Percentiles rank a stretch among this genome's conserved stretches.
Conservation (phyloP, 2,329 filamentous ascomycete genomes). For the Cercospora sesami region DNA sequence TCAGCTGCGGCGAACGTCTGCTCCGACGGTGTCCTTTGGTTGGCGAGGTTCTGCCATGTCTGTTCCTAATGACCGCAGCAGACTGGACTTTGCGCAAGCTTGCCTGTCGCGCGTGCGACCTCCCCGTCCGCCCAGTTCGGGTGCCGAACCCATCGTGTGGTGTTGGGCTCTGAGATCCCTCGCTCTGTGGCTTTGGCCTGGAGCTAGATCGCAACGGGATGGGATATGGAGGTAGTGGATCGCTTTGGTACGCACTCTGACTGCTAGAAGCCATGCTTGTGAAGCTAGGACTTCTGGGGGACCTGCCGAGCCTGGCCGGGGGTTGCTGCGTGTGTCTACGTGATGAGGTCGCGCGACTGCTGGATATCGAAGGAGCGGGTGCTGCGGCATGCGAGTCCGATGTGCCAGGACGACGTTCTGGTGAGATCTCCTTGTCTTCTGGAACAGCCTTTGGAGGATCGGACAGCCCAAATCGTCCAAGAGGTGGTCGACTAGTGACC, state of each 20-base stretch:
- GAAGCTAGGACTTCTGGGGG: slow-evolving; percentile 64
- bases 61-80: slow-evolving; percentile 67
- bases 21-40: slow-evolving; percentile 40
- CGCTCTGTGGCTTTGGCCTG: slow-evolving; percentile 68
- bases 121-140: slow-evolving; percentile 22
- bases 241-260: slow-evolving; percentile 36
- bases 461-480: slow-evolving; percentile 35
- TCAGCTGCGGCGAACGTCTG: slow-evolving; percentile 38
- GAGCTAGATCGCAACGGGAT: slow-evolving; percentile 90
- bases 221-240: slow-evolving; percentile 72
- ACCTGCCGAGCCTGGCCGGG: slow-evolving; percentile 26
- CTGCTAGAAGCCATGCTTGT: slow-evolving; percentile 51
- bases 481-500: slow-evolving; percentile 30
- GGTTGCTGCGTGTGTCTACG: slow-evolving; percentile 24
- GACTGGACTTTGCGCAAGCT: slow-evolving; percentile 80
- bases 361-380: slow-evolving; percentile 37
- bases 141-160: slow-evolving; percentile 46
- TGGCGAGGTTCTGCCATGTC: slow-evolving; percentile 57
- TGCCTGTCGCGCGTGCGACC: slow-evolving; percentile 36
- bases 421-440: slow-evolving; percentile 40
- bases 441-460: slow-evolving; percentile 39
- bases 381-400: slow-evolving; percentile 37
- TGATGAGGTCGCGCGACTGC: slow-evolving; percentile 34
- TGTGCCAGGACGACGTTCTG: slow-evolving; percentile 36
- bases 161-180: slow-evolving; percentile 77